phyloP scores from a whole-genome alignment of 1,284 basidiomycete genomes.

The Puccinia horiana region DNA sequence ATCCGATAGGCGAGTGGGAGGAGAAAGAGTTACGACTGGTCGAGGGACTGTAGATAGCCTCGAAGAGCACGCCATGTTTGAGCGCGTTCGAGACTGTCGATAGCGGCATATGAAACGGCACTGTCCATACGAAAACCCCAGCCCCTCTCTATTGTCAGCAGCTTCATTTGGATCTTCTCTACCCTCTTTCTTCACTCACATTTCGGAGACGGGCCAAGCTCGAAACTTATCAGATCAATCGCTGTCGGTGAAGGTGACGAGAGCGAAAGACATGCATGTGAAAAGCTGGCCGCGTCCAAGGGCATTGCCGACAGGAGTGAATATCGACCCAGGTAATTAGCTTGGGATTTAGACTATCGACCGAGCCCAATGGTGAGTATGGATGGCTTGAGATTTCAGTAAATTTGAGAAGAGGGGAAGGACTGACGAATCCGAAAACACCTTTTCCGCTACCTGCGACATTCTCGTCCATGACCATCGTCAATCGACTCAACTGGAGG shows the following conservation, averaged over 20 bases:
- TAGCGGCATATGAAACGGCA: conserved; percentile 28
- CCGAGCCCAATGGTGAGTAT: not conserved
- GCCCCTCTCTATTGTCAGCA: no score
- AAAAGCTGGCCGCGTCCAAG: conserved; percentile 1
- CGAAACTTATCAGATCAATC: conserved; percentile 29
- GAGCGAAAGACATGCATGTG: conserved; percentile 35
- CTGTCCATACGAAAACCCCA: not conserved
- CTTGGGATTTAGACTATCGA: conserved; percentile 19
- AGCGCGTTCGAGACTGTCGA: conserved; percentile 39
- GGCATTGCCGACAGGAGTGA: conserved; percentile 22
- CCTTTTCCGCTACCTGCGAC: conserved; percentile 16
- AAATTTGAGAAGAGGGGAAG: not conserved
- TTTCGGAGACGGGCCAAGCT: conserved; percentile 11
- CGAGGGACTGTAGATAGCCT: conserved; percentile 9
- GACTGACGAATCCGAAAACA: conserved; percentile 37
- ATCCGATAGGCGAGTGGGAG: not conserved
- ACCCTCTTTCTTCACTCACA: conserved; percentile 1
- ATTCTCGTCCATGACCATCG: conserved; percentile 32
- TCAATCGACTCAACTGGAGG: conserved; percentile 35
- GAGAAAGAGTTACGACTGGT: not conserved
- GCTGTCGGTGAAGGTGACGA: conserved; percentile 17
- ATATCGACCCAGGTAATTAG: conserved; percentile 23
- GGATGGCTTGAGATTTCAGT: not conserved
- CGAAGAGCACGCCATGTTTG: conserved; percentile 6
- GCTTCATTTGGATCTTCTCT: not conserved